Percentiles rank a stretch among this genome's conserved stretches.
Conservation (phyloP, 2,329 filamentous ascomycete species). For the Exophiala bonariae region DNA sequence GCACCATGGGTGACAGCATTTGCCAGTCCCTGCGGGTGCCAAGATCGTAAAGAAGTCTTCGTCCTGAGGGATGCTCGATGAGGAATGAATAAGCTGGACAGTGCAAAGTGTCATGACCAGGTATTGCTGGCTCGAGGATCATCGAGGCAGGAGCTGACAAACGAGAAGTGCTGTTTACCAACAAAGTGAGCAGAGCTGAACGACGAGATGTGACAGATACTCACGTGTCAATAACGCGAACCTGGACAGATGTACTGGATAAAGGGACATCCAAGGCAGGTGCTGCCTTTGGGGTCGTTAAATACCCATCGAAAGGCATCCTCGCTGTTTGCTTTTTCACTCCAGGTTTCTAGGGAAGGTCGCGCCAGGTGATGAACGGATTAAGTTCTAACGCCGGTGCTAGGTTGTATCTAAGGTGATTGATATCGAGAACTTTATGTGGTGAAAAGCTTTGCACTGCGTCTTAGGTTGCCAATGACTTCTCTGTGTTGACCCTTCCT, state of each 20-base stretch:
- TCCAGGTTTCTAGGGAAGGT: background rate
- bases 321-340: background rate
- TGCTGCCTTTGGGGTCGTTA: background rate
- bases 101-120: background rate
- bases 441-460: too few relatives aligned
- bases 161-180: conserved; percentile 4
- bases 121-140: conserved; percentile 3
- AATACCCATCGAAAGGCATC: too few relatives aligned
- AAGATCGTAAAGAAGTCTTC: conserved; percentile 25
- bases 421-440: background rate
- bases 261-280: conserved; percentile 2
- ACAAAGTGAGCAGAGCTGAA: background rate
- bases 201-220: background rate
- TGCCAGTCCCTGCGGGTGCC: conserved; percentile 28
- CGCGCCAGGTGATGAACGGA: background rate
- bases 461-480: too few relatives aligned
- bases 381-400: background rate
- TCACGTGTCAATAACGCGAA: conserved; percentile 5
- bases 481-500: too few relatives aligned
- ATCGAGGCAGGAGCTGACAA: conserved; percentile 1
- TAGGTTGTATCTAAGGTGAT: background rate
- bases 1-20: conserved; percentile 17
- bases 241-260: background rate
- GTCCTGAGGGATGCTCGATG: conserved; percentile 16
- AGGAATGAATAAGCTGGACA: conserved; percentile 15